Conservation (phyloP, 208 protist species). For the Trypanosoma melophagium region DNA sequence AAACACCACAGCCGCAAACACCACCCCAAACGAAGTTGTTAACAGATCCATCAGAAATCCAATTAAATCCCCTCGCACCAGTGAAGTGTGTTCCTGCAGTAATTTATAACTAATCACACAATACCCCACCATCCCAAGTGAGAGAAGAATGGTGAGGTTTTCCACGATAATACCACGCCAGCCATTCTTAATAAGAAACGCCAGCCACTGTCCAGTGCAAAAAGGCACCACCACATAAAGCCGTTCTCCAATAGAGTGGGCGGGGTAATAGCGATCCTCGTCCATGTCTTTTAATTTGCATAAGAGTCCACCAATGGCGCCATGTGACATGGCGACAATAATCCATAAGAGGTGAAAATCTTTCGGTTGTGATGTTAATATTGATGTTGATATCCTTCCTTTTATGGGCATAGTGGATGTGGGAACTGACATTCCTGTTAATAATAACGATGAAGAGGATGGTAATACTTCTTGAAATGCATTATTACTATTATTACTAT, state of each 20-base stretch:
- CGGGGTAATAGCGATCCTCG: conserved; percentile 48
- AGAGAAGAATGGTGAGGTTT: conserved; percentile 74
- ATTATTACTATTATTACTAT: neutral
- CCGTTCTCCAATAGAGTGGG: conserved; percentile 56
- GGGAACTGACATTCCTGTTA: too few species aligned
- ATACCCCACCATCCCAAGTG: conserved; percentile 79
- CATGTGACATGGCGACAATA: conserved; percentile 64
- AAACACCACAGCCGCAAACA: conserved; percentile 57
- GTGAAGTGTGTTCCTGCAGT: conserved; percentile 42
- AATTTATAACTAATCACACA: conserved; percentile 77
- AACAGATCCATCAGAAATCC: conserved; percentile 69
- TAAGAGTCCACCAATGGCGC: conserved; percentile 70
- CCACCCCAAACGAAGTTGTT: conserved; percentile 80
- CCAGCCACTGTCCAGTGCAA: conserved; percentile 85
- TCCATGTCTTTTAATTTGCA: conserved; percentile 83
- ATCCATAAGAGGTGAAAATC: conserved; percentile 77
- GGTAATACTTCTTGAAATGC: neutral
- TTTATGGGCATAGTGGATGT: too few species aligned
- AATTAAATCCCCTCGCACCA: conserved; percentile 57
- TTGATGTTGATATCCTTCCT: neutral
- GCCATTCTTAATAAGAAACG: conserved; percentile 75
- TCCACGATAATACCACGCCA: conserved; percentile 76
- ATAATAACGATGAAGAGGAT: too few species aligned
- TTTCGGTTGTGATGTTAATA: too few species aligned
- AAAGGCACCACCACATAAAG: conserved; percentile 86